Evolutionary conservation across 345 rosid genomes (phyloP), one percentile per base, ranked within the genome.

Genomic region (Citrus unshiu): DNA sequence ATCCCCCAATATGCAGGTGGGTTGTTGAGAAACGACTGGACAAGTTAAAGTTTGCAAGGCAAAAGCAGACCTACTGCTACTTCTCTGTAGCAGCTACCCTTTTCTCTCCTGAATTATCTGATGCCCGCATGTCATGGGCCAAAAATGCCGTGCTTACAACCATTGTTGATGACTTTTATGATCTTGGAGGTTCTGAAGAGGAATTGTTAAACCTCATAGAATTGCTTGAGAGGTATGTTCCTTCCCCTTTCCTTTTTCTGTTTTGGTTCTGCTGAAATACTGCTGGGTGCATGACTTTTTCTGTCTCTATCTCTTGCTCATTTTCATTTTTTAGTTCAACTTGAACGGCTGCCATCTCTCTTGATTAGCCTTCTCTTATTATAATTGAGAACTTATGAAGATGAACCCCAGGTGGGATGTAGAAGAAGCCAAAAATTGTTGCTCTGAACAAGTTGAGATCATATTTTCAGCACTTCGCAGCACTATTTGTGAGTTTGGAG

Each of bases 91-190:
- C 93, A 49, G 97, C 93, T 77, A 88, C 89, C 30, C 79, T 91
- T 27, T 87, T 83, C 71, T 43, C 87, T 66, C 95, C 95, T 22
- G 91, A 88, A 82, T 70, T 95, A 78, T 88, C 94, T 24, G 90
- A 90, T 83, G 97, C 98, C 14, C 96, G 97, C 56, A 87, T 91
- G 62, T 84, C 96, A n/a, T 95, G 98, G 99, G 97, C 97, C 69
- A 95, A 95, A 89, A 91, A 90, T 69, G 90, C 90, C 25, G 95
- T 94, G 43, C 94, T 95, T 74, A 88, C 96, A 32, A 95, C 98
- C 9, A 91, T 93, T 63, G 86, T 93, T 16, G 99, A 93, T 60
- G 99, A 93, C 81, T 95, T 95, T 76, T 95, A 87, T 74, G 98
- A 95, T 76, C 85, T 92, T 81, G 98, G 96, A 74, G 98, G 95